A percentile compares a stretch with the other conserved stretches of the same genome.
These are phyloP conservation scores for Adansonia madagascariensis DNA, from an alignment of 441 rosid species.

Conservation along the genomic window DNA sequence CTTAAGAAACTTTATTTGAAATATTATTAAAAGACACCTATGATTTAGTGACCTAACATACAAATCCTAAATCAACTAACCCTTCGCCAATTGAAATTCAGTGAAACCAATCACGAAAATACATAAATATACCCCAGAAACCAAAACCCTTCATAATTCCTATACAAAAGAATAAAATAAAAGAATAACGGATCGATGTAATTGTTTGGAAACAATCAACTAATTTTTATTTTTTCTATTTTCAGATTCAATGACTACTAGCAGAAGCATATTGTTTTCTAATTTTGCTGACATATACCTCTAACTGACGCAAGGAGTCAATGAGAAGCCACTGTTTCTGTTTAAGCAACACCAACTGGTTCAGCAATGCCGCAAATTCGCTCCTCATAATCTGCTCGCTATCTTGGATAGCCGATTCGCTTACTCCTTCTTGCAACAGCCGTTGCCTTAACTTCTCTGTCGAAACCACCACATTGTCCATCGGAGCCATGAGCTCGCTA, in stretches of 20 bases:
- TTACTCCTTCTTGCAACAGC: constrained; percentile 64
- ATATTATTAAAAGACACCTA: background rate
- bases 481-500: constrained; percentile 71
- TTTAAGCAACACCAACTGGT: constrained; percentile 62
- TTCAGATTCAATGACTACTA: constrained; percentile 1
- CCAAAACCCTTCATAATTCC: background rate
- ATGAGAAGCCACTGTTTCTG: constrained; percentile 75
- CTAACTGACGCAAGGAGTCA: constrained; percentile 73
- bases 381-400: constrained; percentile 71
- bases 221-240: background rate
- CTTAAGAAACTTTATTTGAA: constrained; percentile 14
- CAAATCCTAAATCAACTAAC: constrained; percentile 18
- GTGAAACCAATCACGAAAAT: background rate
- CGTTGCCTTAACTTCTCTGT: constrained; percentile 72
- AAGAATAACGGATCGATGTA: background rate
- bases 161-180: background rate
- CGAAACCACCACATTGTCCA: constrained; percentile 51
- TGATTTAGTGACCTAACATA: constrained; percentile 16
- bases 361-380: constrained; percentile 63
- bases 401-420: constrained; percentile 64
- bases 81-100: constrained; percentile 14
- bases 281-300: constrained; percentile 45
- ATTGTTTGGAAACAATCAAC: constrained; percentile 7
- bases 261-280: constrained; percentile 26
- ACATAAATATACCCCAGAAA: background rate